Base-by-base conservation (phyloP, 805 yeast species). In the Saturnispora serradocipensis region DNA sequence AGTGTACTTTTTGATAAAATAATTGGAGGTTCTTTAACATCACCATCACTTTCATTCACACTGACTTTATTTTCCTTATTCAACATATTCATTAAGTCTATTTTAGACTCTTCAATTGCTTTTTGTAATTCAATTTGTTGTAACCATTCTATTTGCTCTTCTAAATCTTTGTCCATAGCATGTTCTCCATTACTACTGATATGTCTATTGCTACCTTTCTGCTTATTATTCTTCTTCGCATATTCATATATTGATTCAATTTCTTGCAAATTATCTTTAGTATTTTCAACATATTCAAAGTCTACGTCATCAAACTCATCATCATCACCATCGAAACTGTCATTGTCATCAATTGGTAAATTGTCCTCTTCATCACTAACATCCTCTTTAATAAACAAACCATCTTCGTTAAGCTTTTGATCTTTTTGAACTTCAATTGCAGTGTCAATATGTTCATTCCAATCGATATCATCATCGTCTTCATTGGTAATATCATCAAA, bases 31-130 rank as follows among this genome's bases (percentile, higher is more conserved):
- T 59, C 59, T 25, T 51, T 53, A 3, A 50, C 50, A 7, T 48
- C 28, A 3, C 25, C 20, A 4, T 5, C 3, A 38, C 16, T 9
- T n/a, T 25, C 50, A 46, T 30, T 32, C 18, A 38, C 30, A 25
- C 20, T 32, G 2, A 48, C 54, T 25, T 7, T 20, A 9, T 39
- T 43, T 38, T 67, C 56, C 28, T 64, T 61, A 25, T 65, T 59
- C 48, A 65, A 52, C 52, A 67, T 51, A 4, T 55, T 49, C 13
- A 59, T 48, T 34, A 71, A 71, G 36, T 79, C 82, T 49, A 62
- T 58, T 52, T 74, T 73, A 2, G 80, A 75, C 36, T 65, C 68
- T 46, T 72, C 75, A 40, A 80, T 72, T 0, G 86, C 84, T 39
- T 59, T 59, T 53, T 66, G 64, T 30, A 81, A 60, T 18, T 67